Conservation (phyloP, 768 basidiomycete species). For the Chalciporus piperatus region DNA sequence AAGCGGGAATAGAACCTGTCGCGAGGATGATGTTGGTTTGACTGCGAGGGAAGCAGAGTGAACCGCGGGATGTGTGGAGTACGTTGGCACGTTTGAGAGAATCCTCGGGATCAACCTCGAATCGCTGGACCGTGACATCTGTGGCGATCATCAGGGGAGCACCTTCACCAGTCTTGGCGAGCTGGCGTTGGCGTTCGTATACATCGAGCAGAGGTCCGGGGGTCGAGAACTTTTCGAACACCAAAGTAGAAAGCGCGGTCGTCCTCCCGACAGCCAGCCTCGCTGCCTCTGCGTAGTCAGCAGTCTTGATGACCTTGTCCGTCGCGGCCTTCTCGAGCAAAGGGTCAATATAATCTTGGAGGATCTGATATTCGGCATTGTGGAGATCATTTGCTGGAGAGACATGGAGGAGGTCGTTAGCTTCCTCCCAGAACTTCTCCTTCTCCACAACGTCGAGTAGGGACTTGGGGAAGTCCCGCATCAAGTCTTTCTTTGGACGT, state of each 20-base stretch:
- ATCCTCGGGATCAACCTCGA: constrained; percentile 12
- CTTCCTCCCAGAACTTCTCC: constrained; percentile 3
- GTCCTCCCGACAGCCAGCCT: constrained; percentile 14
- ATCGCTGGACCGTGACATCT: constrained; percentile 6
- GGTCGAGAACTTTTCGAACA: constrained; percentile 19
- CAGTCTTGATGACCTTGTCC: not conserved
- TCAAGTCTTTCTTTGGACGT: constrained; percentile 2
- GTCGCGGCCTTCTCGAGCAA: not conserved
- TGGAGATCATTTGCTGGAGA: not conserved
- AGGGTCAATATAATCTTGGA: constrained; percentile 2
- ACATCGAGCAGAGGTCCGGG: constrained; percentile 14
- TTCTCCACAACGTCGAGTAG: not conserved
- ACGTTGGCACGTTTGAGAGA: constrained; percentile 4
- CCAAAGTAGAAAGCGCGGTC: constrained; percentile 3
- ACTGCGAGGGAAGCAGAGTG: constrained; percentile 8
- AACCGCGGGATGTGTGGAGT: constrained; percentile 16
- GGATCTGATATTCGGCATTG: constrained; percentile 2
- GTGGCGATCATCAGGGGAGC: constrained; percentile 17
- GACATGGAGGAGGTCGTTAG: constrained; percentile 4
- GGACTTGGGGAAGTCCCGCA: constrained; percentile 16
- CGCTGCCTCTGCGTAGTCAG: not conserved
- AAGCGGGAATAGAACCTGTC: constrained; percentile 17
- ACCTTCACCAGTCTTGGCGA: constrained; percentile 5
- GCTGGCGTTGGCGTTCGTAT: constrained; percentile 13
- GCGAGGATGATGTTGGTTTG: constrained; percentile 21